Evolutionary conservation across 2,329 filamentous ascomycete species (phyloP).

Genomic region (Lecanicillium sp.): DNA sequence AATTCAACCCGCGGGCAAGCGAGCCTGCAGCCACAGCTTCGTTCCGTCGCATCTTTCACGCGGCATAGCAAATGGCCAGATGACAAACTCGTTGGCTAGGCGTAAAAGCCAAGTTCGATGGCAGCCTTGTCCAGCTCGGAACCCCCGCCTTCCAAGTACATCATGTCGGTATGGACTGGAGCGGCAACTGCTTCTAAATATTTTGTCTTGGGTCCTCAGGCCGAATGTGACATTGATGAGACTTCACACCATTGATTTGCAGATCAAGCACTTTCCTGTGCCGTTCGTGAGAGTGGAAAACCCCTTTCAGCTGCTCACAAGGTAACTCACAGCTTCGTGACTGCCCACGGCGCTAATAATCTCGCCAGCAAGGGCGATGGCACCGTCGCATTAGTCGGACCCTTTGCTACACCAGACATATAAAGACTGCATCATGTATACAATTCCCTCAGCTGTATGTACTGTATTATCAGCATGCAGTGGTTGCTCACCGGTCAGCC

Average conservation of each 20-base stretch:
- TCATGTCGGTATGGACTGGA: not conserved
- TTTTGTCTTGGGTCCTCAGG: not conserved
- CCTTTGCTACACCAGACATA: too few relatives aligned
- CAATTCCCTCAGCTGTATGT: too few relatives aligned
- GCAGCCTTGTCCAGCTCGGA: not conserved
- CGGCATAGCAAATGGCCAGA: constrained; percentile 5
- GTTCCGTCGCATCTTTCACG: not conserved
- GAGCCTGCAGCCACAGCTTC: not conserved
- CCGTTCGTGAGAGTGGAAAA: not conserved
- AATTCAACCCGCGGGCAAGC: not conserved
- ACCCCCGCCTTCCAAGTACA: constrained; percentile 2
- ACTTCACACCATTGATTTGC: not conserved
- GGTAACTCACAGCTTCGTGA: not conserved
- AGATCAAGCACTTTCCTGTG: not conserved
- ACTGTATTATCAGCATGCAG: not conserved
- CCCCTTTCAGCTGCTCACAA: not conserved
- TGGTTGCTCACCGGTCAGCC: not conserved
- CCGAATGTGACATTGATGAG: not conserved
- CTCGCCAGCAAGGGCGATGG: too few relatives aligned
- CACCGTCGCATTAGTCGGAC: too few relatives aligned
- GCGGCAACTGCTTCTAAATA: not conserved
- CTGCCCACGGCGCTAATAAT: not conserved
- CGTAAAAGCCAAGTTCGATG: not conserved
- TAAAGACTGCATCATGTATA: too few relatives aligned
- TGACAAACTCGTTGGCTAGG: not conserved